These are phyloP conservation scores for Quercus tomentella DNA, from an alignment of 331 rosid genomes.

Conservation along the genomic window DNA sequence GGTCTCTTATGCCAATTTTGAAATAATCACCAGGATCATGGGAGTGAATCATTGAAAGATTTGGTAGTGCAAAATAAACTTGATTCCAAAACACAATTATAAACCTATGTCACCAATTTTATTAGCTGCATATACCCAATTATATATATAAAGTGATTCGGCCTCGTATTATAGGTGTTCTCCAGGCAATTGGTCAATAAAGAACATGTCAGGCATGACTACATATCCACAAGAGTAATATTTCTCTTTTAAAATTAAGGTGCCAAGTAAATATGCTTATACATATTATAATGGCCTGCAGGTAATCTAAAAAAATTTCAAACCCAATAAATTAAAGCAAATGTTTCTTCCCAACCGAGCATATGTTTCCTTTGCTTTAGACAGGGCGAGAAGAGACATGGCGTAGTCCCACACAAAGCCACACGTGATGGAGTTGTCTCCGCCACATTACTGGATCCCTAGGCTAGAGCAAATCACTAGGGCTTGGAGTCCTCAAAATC, in stretches of 20 bases:
- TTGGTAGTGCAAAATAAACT: too few relatives aligned
- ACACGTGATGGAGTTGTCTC: conserved; percentile 40
- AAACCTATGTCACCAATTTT: too few relatives aligned
- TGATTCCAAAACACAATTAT: too few relatives aligned
- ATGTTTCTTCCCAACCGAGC: conserved; percentile 61
- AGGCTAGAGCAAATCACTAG: neutral
- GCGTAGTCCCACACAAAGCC: conserved; percentile 26
- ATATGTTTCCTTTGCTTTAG: conserved; percentile 30
- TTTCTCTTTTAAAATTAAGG: conserved; percentile 12
- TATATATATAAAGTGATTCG: too few relatives aligned
- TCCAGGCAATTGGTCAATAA: too few relatives aligned
- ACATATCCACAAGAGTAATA: conserved; percentile 4
- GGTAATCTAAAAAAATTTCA: neutral
- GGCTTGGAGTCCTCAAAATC: neutral
- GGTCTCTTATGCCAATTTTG: too few relatives aligned
- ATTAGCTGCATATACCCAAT: too few relatives aligned
- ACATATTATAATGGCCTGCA: conserved; percentile 3
- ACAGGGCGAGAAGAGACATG: conserved; percentile 27
- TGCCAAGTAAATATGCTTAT: conserved; percentile 1
- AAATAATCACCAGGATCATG: too few relatives aligned
- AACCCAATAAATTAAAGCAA: conserved; percentile 6
- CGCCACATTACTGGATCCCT: conserved; percentile 11
- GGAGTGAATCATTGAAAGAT: too few relatives aligned
- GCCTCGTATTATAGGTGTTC: too few relatives aligned
- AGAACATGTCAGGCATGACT: too few relatives aligned